These are phyloP conservation scores for Aegilops sharonensis DNA, from an alignment of 176 grass and related monocot genomes.

Conservation along the genomic window DNA sequence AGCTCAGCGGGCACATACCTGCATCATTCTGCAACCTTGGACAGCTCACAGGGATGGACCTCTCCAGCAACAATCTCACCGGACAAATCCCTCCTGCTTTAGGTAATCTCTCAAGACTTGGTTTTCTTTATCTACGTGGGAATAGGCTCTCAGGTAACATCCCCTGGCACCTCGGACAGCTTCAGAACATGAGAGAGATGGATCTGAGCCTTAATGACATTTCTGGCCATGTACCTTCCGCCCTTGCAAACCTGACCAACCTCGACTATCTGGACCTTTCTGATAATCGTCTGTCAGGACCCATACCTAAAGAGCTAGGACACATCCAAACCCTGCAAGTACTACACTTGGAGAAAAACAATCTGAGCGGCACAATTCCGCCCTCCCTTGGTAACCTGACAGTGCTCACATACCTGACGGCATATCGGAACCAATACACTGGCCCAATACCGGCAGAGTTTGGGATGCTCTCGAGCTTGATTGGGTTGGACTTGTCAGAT, in stretches of 20 bases:
- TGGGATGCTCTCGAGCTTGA: not conserved
- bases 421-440: not conserved
- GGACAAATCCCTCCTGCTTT: constrained; percentile 21
- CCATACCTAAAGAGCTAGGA: constrained; percentile 21
- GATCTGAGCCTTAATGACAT: not conserved
- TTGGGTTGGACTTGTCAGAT: not conserved
- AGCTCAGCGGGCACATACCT: not conserved
- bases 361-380: not conserved
- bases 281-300: constrained; percentile 17
- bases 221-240: not conserved
- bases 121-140: not conserved
- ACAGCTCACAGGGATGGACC: not conserved
- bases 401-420: not conserved
- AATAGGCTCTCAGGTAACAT: constrained; percentile 7
- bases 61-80: constrained; percentile 12
- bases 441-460: not conserved
- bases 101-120: constrained; percentile 6
- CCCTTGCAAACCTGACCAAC: constrained; percentile 30
- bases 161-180: not conserved
- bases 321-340: not conserved
- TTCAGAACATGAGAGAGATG: not conserved
- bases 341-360: not conserved
- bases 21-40: not conserved
- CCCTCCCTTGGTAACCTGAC: constrained; percentile 5
- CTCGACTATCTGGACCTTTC: not conserved